Conservation (phyloP, 179 eudicot genomes). For the Amaranthus tricolor region DNA sequence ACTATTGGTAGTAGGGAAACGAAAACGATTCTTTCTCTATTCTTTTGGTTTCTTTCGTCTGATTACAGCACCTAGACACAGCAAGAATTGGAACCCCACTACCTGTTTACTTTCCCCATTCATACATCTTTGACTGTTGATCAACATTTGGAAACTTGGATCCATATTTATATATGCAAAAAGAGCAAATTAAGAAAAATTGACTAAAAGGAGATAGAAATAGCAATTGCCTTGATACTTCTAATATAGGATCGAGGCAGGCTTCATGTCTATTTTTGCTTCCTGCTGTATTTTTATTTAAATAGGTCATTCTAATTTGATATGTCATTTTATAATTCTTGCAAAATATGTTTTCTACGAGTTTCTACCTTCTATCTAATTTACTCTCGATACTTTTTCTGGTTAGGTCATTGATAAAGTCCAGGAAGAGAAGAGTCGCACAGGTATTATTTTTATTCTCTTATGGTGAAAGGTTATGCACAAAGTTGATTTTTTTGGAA, state of each 20-base stretch:
- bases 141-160: too few relatives aligned
- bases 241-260: neutral
- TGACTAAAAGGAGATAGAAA: neutral
- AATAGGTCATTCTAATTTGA: neutral
- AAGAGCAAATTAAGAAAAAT: neutral
- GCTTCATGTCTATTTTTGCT: neutral
- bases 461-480: constrained; percentile 8
- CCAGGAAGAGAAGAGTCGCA: constrained; percentile 46
- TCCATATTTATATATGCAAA: neutral
- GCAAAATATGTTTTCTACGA: neutral
- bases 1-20: too few relatives aligned
- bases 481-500: neutral
- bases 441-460: constrained; percentile 28
- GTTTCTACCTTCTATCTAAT: constrained; percentile 7
- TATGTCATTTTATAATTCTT: neutral
- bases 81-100: too few relatives aligned
- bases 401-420: constrained; percentile 47
- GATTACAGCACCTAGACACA: too few relatives aligned
- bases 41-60: too few relatives aligned
- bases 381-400: constrained; percentile 9
- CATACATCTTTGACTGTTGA: too few relatives aligned
- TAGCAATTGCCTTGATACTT: neutral
- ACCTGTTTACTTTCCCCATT: too few relatives aligned
- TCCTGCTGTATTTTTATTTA: neutral
- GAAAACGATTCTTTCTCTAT: too few relatives aligned